Conservation (phyloP, 805 yeast genomes). For the Kluyveromyces nonfermentans region DNA sequence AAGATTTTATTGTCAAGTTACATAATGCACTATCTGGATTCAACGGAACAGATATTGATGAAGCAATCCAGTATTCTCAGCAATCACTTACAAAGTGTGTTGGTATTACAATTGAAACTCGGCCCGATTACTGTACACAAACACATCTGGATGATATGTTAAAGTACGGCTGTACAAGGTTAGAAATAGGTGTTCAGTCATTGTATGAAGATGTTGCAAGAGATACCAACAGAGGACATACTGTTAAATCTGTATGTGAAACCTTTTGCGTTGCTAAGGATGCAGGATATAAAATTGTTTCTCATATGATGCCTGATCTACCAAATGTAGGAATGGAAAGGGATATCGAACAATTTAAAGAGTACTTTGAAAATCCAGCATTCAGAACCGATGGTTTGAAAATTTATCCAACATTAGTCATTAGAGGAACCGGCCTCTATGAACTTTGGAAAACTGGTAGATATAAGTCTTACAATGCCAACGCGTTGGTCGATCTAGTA, state of each 20-base stretch:
- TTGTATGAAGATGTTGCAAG: constrained; percentile 97
- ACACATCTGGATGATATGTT: constrained; percentile 94
- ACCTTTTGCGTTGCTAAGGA: constrained; percentile 95
- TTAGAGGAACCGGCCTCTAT: constrained; percentile 93
- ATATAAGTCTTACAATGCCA: constrained; percentile 90
- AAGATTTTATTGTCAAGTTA: constrained; percentile 74
- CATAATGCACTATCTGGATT: constrained; percentile 95
- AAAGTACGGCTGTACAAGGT: constrained; percentile 89
- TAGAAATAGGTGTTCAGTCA: constrained; percentile 95
- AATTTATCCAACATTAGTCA: constrained; percentile 90
- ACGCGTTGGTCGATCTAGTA: constrained; percentile 85
- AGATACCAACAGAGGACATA: constrained; percentile 96
- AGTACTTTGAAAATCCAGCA: constrained; percentile 93
- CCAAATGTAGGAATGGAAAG: constrained; percentile 99
- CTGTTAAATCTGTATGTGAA: constrained; percentile 91
- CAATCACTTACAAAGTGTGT: constrained; percentile 95
- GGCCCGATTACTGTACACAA: constrained; percentile 97
- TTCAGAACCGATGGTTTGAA: constrained; percentile 96
- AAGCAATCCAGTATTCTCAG: constrained; percentile 84
- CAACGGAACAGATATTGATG: constrained; percentile 79
- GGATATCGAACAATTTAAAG: constrained; percentile 90
- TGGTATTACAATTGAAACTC: constrained; percentile 95
- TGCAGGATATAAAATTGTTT: constrained; percentile 94
- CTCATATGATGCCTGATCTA: constrained; percentile 99
- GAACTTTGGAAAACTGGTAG: constrained; percentile 96